Percentiles rank a stretch among this genome's conserved stretches.
Evolutionary conservation across 164 flowering plant species (phyloP).

Genomic region (Aristolochia californica): DNA sequence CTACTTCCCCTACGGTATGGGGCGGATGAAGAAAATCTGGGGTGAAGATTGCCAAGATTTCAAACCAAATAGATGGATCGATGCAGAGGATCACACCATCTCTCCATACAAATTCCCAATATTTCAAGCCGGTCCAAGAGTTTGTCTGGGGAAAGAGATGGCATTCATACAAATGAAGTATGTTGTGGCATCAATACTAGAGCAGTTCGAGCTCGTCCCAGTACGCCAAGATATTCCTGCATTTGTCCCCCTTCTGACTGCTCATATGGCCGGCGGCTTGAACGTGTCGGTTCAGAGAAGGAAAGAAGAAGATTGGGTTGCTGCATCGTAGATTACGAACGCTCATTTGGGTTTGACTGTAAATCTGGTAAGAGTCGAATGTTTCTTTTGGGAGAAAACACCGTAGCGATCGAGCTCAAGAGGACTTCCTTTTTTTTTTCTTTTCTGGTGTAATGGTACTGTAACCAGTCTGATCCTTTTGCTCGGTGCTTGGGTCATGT

Average conservation of each 20-base stretch:
- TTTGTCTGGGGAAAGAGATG: constrained; percentile 79
- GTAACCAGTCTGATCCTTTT: too few species aligned
- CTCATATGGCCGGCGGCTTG: constrained; percentile 62
- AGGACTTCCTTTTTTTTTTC: too few species aligned
- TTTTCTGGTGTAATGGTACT: too few species aligned
- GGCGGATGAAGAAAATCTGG: constrained; percentile 63
- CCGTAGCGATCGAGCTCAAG: too few species aligned
- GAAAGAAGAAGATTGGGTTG: too few species aligned
- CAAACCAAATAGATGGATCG: constrained; percentile 67
- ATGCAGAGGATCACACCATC: constrained; percentile 5
- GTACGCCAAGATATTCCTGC: constrained; percentile 19
- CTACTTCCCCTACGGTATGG: constrained; percentile 68
- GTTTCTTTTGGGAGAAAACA: too few species aligned
- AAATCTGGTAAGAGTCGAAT: too few species aligned
- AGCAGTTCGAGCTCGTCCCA: constrained; percentile 40
- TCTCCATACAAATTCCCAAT: constrained; percentile 44
- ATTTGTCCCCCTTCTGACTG: constrained; percentile 44
- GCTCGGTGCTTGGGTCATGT: too few species aligned
- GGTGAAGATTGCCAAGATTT: constrained; percentile 46
- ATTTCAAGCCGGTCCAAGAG: constrained; percentile 74
- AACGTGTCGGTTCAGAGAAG: constrained; percentile 20
- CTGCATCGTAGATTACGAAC: too few species aligned
- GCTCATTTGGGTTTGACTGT: too few species aligned
- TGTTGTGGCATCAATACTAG: constrained; percentile 50
- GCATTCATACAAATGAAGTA: constrained; percentile 82